Base-by-base conservation (phyloP, 495 filamentous ascomycete genomes). In the Hyaloscypha finlandica region DNA sequence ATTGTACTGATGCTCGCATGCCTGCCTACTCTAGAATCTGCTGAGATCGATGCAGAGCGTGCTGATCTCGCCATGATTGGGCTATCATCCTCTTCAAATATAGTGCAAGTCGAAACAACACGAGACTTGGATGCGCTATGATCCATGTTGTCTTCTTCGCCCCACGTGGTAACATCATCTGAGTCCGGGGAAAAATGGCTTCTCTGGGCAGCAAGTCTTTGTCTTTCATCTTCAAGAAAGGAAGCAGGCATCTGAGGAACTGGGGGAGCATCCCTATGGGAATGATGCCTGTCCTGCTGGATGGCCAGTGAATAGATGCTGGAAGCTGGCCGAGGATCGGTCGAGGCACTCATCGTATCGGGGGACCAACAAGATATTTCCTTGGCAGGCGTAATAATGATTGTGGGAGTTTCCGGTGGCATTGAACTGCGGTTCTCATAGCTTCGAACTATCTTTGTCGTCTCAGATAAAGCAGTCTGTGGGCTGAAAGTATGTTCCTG, bases 231-330 rank as follows among this genome's bases (percentile, higher is more conserved):
- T 55, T 69, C 63, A 12, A 70, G 37, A 35, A 68, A 54, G 6
- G 60, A 67, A 48, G 57, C 48, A 19, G 71, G 71, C 39, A 74
- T 59, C n/a, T 39, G 12, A 6, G 71, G 71, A 12, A 74, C 65
- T 9, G 71, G 71, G 25, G 71, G 71, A 29, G 66, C 66, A 61
- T 68, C 32, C 14, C 58, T 55, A 1, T 55, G 25, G 2, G 52
- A 48, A 56, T 59, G 60, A 32, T n/a, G 29, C 20, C 35, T 37
- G 14, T 57, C 51, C 70, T 77, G 64, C 68, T 81, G 59, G n/a
- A 84, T 83, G 2, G 84, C 79, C 63, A 85, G 86, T 2, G 90
- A 92, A 74, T 92, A 93, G 4, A 91, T 73, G 72, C 90, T 93
- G 3, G 89, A 90, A 31, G 85, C 72, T 39, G 80, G 29, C 5